Conservation (phyloP, 2,329 filamentous ascomycete genomes). For the Colletotrichum sp. region DNA sequence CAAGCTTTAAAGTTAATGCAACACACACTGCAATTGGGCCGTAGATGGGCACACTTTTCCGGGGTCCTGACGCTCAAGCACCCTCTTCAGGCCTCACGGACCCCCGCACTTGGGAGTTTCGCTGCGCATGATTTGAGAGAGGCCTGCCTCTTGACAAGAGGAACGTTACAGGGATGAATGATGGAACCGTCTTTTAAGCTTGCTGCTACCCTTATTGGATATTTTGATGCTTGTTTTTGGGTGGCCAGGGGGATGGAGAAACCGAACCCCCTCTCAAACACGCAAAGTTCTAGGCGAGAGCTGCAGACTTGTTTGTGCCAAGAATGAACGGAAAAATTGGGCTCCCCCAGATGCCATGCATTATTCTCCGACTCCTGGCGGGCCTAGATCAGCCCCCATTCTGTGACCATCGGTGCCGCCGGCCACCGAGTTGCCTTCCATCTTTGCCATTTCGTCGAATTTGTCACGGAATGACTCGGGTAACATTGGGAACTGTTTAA, state of each 20-base stretch:
- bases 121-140: not conserved
- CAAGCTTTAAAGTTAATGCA: constrained; percentile 15
- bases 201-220: not conserved
- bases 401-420: not conserved
- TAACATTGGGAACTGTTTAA: not conserved
- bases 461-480: constrained; percentile 8
- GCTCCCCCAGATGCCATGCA: not conserved
- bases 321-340: constrained; percentile 8
- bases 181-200: not conserved
- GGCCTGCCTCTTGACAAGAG: not conserved
- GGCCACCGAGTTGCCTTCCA: not conserved
- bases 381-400: not conserved
- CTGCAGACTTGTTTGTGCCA: not conserved
- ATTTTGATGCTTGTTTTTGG: not conserved
- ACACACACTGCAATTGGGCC: not conserved
- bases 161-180: not conserved
- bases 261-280: constrained; percentile 8
- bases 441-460: constrained; percentile 4
- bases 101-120: not conserved
- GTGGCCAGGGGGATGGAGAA: not conserved
- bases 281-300: not conserved
- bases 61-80: not conserved
- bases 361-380: constrained; percentile 1
- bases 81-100: not conserved
- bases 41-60: not conserved